Evolutionary conservation across 306 rosid species (phyloP).

Genomic region (Lotus japonicus): DNA sequence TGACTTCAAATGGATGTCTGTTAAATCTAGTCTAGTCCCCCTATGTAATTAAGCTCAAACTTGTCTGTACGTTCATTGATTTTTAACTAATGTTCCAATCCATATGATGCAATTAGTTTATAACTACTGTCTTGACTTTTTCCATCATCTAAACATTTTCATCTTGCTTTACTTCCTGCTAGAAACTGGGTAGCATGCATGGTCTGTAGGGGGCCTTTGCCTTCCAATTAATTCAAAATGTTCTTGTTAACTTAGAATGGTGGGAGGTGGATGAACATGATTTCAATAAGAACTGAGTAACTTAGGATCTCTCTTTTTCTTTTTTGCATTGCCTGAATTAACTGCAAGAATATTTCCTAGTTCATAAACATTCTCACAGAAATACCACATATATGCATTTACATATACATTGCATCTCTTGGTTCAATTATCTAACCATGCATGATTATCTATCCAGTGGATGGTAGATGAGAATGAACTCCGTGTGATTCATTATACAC

Average conservation of each 20-base stretch:
- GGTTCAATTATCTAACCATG: slow-evolving; percentile 19
- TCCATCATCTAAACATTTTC: not conserved
- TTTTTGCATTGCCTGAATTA: not conserved
- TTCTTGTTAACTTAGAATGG: not conserved
- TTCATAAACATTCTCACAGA: not conserved
- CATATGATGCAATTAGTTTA: not conserved
- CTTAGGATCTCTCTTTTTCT: not conserved
- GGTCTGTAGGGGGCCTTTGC: not conserved
- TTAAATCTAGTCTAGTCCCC: not conserved
- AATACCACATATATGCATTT: slow-evolving; percentile 9
- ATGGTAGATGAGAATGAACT: slow-evolving; percentile 82
- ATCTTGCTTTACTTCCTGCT: slow-evolving; percentile 10
- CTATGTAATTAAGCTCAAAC: not conserved
- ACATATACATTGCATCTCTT: not conserved
- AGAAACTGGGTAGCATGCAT: not conserved
- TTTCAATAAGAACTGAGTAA: slow-evolving; percentile 1
- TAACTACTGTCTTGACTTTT: not conserved
- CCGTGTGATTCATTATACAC: slow-evolving; percentile 76
- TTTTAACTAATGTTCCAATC: not conserved
- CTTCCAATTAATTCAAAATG: not conserved
- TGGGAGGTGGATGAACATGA: slow-evolving; percentile 13
- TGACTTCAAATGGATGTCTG: not conserved
- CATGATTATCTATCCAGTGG: slow-evolving; percentile 52
- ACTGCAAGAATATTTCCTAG: slow-evolving; percentile 5
- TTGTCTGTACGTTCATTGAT: not conserved